A percentile compares a stretch with the other conserved stretches of the same genome.
Conservation (phyloP, 2,329 filamentous ascomycete species). For the Paecilomyces variotii region DNA sequence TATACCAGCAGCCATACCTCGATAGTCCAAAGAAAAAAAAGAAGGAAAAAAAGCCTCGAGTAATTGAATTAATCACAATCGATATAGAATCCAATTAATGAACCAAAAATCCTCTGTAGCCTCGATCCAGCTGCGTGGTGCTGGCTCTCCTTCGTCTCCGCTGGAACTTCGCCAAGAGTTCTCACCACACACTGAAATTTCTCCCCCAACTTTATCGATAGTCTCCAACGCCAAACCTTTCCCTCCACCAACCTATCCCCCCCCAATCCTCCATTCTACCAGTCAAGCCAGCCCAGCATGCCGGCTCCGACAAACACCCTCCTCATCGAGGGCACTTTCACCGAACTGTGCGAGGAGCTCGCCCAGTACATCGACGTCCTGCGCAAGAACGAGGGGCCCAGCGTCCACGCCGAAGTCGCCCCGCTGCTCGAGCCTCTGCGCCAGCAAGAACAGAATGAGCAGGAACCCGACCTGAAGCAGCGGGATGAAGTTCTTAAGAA, state of each 20-base stretch:
- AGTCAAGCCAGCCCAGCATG: constrained; percentile 34
- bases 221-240: constrained; percentile 21
- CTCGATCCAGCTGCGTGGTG: neutral
- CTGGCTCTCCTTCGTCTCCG: neutral
- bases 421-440: constrained; percentile 54
- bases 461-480: constrained; percentile 50
- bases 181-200: constrained; percentile 36
- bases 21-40: too few relatives aligned
- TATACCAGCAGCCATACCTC: too few relatives aligned
- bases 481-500: constrained; percentile 81
- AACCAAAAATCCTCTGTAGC: too few relatives aligned
- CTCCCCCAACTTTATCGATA: constrained; percentile 27
- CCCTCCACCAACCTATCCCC: constrained; percentile 5
- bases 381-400: constrained; percentile 56
- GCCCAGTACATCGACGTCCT: constrained; percentile 85
- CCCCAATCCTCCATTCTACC: neutral
- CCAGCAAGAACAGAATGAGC: constrained; percentile 47
- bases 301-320: constrained; percentile 55
- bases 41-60: too few relatives aligned
- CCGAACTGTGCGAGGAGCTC: constrained; percentile 89
- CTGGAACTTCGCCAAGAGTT: constrained; percentile 26
- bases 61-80: too few relatives aligned
- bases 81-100: too few relatives aligned
- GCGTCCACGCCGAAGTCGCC: constrained; percentile 56
- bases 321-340: constrained; percentile 82